Base-by-base conservation (phyloP, 73 alveolate species). In the Symbiodinium pilosum region DNA sequence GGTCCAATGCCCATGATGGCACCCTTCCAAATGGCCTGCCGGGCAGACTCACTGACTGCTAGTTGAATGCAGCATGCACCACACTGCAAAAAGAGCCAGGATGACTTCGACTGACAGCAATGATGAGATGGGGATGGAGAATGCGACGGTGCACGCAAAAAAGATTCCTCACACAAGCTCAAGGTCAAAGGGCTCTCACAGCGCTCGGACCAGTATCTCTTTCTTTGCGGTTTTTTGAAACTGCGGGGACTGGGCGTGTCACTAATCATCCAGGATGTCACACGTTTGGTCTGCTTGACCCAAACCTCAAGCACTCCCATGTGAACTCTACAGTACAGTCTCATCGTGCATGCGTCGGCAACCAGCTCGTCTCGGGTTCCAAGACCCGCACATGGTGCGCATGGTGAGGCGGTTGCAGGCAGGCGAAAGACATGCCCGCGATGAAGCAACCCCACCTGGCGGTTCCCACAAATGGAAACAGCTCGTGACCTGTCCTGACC, bases 361-460 rank as follows among this genome's bases (percentile, higher is more conserved):
- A 6, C 59, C 6, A 9, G 21, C 59, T 9, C 59, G 32, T 64
- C 28, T 36, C 30, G 9, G 9, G 5, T 32, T 0, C 87, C 38
- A n/a, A 43, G 97, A 28, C 4, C 34, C 38, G 64, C 47, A 40
- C 91, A 30, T 93, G 98, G 92, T 93, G 98, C 7, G 92, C 98
- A 38, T 93, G 98, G 36, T 93, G 99, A 0, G 93, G 84, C 30
- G 87, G 99, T 1, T 43, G 42, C 40, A 93, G 75, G 93, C 93
- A 81, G 6, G 98, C 98, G 47, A 93, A 93, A 30, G 99, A 93
- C 99, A 93, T 93, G 86, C 99, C 99, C 14, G 99, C 99, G 40
- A 93, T 73, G 75, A 93, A 93, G 93, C 99, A 93, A 30, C 99
- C 99, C 99, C 93, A 83, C 98, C 97, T 91, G 87, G 84, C 91